Base-by-base conservation (phyloP, 257 asterid species). In the Nicotiana tabacum region DNA sequence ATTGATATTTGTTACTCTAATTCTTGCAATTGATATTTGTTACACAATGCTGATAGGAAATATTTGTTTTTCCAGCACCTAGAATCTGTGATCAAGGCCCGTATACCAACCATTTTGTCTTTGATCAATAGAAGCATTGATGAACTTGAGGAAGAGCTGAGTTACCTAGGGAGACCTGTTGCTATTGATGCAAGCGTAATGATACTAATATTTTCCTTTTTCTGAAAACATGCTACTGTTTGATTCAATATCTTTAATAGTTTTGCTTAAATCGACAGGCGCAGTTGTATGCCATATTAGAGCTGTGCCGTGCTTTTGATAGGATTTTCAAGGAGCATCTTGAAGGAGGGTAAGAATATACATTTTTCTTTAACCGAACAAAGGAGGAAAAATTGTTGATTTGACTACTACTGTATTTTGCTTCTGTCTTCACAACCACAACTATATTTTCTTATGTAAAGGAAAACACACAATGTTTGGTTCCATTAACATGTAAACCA, bases 221-320 rank as follows among this genome's bases (percentile, higher is more conserved):
- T n/a, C 78, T 70, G 77, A 62, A 21, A 30, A 5, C 1, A 24
- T 58, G 18, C n/a, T 53, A 4, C 18, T 39, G 77, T 18, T 6
- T n/a, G 57, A 27, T 66, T 48, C 62, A 29, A 3, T 51, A 58
- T 66, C 43, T 56, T 60, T 32, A 62, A 32, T 37, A 17, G 60
- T 69, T 81, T 81, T 33, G n/a, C 64, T 43, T 21, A 66, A 57
- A 66, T 29, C 79, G 35, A 35, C 82, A 89, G 91, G 88, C 91
- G 6, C 89, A 85, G 39, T 61, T 89, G 30, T 87, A 89, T 82
- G 69, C 90, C 46, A 82, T 89, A 51, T 83, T 89, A 83, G 91
- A 89, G 82, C 86, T 89, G 13, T 89, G 91, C 78, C 90, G 91
- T 7, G 90, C 88, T 66, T 89, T 87, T 85, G 90, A 89, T 83